phyloP scores from a whole-genome alignment of 2,329 filamentous ascomycete genomes.

The Chrysosporium keratinophilum region DNA sequence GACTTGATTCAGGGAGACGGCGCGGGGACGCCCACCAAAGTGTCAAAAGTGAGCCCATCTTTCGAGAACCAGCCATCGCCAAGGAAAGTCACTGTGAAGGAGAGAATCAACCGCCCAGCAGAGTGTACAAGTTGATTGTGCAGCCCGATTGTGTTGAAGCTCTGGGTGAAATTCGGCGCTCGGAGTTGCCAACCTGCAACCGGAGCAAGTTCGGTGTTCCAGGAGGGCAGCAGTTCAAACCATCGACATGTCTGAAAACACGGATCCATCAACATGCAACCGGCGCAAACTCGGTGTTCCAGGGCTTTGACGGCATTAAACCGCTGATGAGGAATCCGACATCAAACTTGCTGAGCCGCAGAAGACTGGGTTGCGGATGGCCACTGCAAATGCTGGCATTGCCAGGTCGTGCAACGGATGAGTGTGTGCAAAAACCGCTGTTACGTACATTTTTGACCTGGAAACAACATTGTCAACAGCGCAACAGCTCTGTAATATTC shows the following conservation, averaged over 20 bases:
- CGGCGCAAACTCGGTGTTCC: conserved; percentile 11
- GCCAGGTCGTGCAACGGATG: not conserved
- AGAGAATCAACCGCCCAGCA: not conserved
- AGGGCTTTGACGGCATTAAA: conserved; percentile 1
- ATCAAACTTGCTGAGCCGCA: conserved; percentile 2
- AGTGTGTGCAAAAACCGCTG: not conserved
- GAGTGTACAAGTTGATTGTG: not conserved
- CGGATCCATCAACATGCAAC: conserved; percentile 8
- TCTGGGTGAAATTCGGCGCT: not conserved
- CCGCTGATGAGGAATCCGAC: not conserved
- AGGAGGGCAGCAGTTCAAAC: not conserved
- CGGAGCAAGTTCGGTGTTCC: conserved; percentile 11
- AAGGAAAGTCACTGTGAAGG: not conserved
- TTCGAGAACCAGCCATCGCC: not conserved
- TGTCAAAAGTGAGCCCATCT: too few relatives aligned
- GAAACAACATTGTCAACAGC: not conserved
- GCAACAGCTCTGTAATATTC: not conserved
- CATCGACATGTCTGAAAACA: not conserved
- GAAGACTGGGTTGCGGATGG: not conserved
- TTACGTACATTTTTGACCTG: not conserved
- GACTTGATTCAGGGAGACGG: too few relatives aligned
- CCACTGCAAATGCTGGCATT: too few relatives aligned
- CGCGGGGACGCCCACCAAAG: too few relatives aligned
- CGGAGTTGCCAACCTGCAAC: conserved; percentile 7
- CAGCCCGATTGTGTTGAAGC: not conserved